A percentile compares a stretch with the other conserved stretches of the same genome.
Conservation (phyloP, 2,329 filamentous ascomycete species). For the Blastomyces silverae region DNA sequence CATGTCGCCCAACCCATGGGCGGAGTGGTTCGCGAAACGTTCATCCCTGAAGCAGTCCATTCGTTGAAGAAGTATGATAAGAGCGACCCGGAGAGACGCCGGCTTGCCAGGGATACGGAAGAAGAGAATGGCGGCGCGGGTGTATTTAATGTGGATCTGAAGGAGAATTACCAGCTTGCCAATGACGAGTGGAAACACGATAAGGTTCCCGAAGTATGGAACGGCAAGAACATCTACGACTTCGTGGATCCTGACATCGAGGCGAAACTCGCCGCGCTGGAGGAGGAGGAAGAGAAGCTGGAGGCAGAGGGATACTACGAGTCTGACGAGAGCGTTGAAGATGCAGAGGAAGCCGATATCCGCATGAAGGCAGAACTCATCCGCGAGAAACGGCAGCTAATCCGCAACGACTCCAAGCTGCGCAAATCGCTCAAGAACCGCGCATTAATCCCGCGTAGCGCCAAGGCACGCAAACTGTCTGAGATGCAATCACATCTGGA, state of each 20-base stretch:
- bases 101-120: constrained; percentile 78
- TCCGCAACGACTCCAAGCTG: constrained; percentile 91
- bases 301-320: constrained; percentile 93
- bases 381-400: constrained; percentile 84
- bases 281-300: constrained; percentile 90
- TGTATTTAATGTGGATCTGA: constrained; percentile 90
- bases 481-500: constrained; percentile 83
- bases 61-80: constrained; percentile 82
- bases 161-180: constrained; percentile 78
- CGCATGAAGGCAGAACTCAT: constrained; percentile 90
- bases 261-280: constrained; percentile 78
- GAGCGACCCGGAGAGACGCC: constrained; percentile 72
- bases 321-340: constrained; percentile 72
- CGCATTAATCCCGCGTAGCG: constrained; percentile 79
- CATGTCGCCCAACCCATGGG: constrained; percentile 93
- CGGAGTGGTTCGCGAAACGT: constrained; percentile 69
- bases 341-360: constrained; percentile 80
- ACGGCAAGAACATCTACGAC: constrained; percentile 96
- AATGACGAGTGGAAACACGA: constrained; percentile 94
- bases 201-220: constrained; percentile 85
- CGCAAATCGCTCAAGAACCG: constrained; percentile 97
- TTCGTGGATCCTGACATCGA: constrained; percentile 97
- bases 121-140: constrained; percentile 89
- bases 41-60: constrained; percentile 80
- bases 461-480: constrained; percentile 71